A percentile compares a stretch with the other conserved stretches of the same genome.
Evolutionary conservation across 2,329 filamentous ascomycete species (phyloP).

Genomic region (Aspergillus thermomutatus): DNA sequence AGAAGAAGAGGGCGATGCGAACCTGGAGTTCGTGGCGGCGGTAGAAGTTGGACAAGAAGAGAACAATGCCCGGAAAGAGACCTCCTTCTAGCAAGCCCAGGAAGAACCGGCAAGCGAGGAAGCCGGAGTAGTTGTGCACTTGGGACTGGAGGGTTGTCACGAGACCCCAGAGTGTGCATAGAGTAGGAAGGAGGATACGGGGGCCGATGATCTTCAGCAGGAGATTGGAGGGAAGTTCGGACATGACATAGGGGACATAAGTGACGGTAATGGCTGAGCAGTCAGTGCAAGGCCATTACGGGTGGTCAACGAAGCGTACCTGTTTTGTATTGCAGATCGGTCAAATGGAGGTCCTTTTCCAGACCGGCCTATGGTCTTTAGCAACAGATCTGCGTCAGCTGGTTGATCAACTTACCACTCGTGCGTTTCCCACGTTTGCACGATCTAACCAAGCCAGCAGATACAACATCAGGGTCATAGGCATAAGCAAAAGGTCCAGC

Average conservation of each 20-base stretch:
- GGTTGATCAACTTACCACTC: slow-evolving; percentile 5
- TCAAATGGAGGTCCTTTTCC: slow-evolving; percentile 12
- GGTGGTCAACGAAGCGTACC: neutral
- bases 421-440: slow-evolving; percentile 16
- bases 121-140: slow-evolving; percentile 11
- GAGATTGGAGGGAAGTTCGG: slow-evolving; percentile 15
- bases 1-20: slow-evolving; percentile 29
- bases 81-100: slow-evolving; percentile 64
- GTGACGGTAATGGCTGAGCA: slow-evolving; percentile 12
- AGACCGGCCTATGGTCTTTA: slow-evolving; percentile 7
- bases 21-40: slow-evolving; percentile 25
- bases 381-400: neutral
- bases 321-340: slow-evolving; percentile 10
- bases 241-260: slow-evolving; percentile 15
- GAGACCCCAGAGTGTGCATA: slow-evolving; percentile 40
- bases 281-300: neutral
- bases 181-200: slow-evolving; percentile 27
- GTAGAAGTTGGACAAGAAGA: slow-evolving; percentile 25
- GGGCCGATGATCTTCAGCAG: slow-evolving; percentile 21
- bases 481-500: slow-evolving; percentile 13
- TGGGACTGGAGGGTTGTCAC: slow-evolving; percentile 34
- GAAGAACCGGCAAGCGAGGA: slow-evolving; percentile 52
- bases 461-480: slow-evolving; percentile 14
- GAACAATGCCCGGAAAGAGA: slow-evolving; percentile 43
- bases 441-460: slow-evolving; percentile 16